Evolutionary conservation across 164 flowering plant genomes (phyloP), one percentile per base, ranked within the genome.

Genomic region (Paratinospora sagittata): DNA sequence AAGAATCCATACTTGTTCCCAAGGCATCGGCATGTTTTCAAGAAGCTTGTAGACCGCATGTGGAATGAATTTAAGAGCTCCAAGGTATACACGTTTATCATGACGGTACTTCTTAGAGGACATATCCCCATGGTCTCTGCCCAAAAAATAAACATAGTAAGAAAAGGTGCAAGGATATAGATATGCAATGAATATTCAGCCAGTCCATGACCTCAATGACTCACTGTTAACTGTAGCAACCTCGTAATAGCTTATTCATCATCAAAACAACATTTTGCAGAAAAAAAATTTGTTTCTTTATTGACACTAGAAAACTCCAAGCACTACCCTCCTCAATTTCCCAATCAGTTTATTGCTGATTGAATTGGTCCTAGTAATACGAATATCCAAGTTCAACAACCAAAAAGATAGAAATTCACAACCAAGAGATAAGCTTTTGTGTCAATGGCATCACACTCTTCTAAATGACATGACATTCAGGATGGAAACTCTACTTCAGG

Each of bases 21-120:
- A 96, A 6, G 99, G 99, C 99, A 96, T 96, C 13, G 99, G 99
- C 99, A 96, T 96, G 80, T 96, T 96, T 76, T 96, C 99, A 52
- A 96, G 92, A 43, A 96, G 93, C 81, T 96, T 96, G 83, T 93
- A 96, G 3, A 96, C 99, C 21, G 99, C 99, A 81, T 96, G 99
- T 0, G 99, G 99, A 65, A 96, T 84, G 76, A 91, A 96, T 67
- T 96, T 96, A 64, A 96, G 95, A 12, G 98, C 99, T 72, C 99
- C 99, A 39, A 96, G 92, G 75, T 93, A 96, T 12, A 96, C 99
- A 73, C 99, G 93, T 69, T 96, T 96, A 75, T 96, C 99, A 75
- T 96, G 99, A 21, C 98, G 89, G 73, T 78, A 96, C 75, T 96
- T 96, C 78, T 96, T 96, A 0, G 98, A 89, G 16, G 99, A 89